phyloP scores from a whole-genome alignment of 345 rosid genomes.

The Xanthoceras sorbifolium region DNA sequence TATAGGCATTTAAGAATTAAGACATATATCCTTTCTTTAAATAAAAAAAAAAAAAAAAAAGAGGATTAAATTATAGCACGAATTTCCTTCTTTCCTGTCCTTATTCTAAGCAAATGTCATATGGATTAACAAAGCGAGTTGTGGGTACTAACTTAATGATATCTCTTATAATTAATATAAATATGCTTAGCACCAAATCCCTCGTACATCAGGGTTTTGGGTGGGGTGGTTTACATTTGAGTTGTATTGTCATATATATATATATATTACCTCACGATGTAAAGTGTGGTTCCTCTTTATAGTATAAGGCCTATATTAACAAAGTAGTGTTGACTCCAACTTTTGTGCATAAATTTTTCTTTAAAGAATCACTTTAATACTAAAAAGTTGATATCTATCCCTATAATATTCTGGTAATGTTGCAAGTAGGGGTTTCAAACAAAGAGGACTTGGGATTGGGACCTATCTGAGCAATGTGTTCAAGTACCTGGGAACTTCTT shows the following conservation, averaged over 20 bases:
- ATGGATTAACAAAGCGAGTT: not conserved
- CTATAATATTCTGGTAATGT: no score
- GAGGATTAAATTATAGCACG: not conserved
- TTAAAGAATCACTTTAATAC: no score
- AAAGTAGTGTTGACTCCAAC: conserved; percentile 1
- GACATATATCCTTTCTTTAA: not conserved
- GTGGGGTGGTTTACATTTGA: not conserved
- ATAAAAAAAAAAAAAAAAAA: no score
- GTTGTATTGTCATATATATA: not conserved
- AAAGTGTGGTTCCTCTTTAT: not conserved
- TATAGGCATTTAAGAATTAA: not conserved
- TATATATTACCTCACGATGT: not conserved
- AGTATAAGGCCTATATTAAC: not conserved
- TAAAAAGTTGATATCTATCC: no score
- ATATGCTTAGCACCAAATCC: not conserved
- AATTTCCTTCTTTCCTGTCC: not conserved
- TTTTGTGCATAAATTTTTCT: not conserved
- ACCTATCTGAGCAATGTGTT: not conserved
- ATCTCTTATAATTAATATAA: not conserved
- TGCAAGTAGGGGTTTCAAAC: not conserved
- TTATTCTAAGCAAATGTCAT: not conserved
- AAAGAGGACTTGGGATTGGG: not conserved
- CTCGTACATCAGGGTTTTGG: not conserved
- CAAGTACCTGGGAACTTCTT: not conserved
- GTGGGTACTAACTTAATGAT: not conserved